Conservation (phyloP, 2,329 filamentous ascomycete genomes). For the Hypoxylon sp. region DNA sequence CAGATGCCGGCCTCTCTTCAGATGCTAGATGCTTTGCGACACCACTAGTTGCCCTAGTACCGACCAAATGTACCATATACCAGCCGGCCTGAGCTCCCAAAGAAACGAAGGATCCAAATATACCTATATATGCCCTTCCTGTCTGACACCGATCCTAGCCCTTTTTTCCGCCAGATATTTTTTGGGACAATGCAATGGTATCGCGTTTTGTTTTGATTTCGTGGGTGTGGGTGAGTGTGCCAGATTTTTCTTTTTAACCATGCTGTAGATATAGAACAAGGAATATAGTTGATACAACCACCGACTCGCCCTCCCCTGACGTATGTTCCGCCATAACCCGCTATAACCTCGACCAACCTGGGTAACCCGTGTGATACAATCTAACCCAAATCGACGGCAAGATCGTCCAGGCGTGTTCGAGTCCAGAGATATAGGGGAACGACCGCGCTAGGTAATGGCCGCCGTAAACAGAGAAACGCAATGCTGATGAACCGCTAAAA, state of each 20-base stretch:
- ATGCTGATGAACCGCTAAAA: constrained; percentile 53
- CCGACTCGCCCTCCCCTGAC: constrained; percentile 31
- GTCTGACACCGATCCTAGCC: constrained; percentile 41
- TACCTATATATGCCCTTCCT: constrained; percentile 40
- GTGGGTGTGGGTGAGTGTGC: constrained; percentile 27
- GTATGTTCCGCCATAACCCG: constrained; percentile 25
- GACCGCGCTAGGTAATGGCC: constrained; percentile 41
- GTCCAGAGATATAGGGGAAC: constrained; percentile 25
- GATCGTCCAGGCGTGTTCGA: constrained; percentile 25
- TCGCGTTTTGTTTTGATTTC: constrained; percentile 41
- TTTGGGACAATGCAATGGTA: constrained; percentile 43
- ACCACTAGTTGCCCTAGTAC: constrained; percentile 41
- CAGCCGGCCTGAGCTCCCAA: constrained; percentile 45
- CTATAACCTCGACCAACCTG: constrained; percentile 15
- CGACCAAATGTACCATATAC: constrained; percentile 45
- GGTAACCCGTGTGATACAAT: constrained; percentile 8
- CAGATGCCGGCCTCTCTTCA: constrained; percentile 41
- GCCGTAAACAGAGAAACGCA: constrained; percentile 45
- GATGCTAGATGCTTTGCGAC: constrained; percentile 46
- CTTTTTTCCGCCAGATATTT: constrained; percentile 36
- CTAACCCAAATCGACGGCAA: constrained; percentile 24
- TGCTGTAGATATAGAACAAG: constrained; percentile 39
- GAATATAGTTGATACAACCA: constrained; percentile 44
- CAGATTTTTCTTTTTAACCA: constrained; percentile 40
- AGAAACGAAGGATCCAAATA: constrained; percentile 46